Evolutionary conservation across 1,284 basidiomycete genomes (phyloP).

Genomic region (Ganoderma meredithae): DNA sequence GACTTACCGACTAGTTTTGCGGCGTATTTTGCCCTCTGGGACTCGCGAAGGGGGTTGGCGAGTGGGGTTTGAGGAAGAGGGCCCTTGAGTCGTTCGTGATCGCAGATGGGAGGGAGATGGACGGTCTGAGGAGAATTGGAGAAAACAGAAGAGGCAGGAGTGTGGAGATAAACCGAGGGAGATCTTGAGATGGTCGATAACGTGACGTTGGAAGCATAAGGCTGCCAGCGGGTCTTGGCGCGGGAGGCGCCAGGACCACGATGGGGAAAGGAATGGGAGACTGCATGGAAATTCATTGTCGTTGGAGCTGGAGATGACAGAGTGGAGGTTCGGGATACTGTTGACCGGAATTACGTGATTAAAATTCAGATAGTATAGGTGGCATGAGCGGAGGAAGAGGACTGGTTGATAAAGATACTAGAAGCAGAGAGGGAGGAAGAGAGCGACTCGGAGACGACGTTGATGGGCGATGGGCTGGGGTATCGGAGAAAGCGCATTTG

Average conservation of each 20-base stretch:
- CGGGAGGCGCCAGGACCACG: slow-evolving; percentile 72
- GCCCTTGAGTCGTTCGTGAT: slow-evolving; percentile 47
- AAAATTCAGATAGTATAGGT: slow-evolving; percentile 37
- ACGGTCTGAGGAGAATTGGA: slow-evolving; percentile 51
- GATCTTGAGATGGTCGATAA: slow-evolving; percentile 42
- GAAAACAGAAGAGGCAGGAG: slow-evolving; percentile 64
- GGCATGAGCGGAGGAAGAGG: slow-evolving; percentile 37
- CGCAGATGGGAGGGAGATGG: slow-evolving; percentile 44
- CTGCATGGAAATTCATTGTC: slow-evolving; percentile 56
- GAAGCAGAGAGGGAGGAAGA: slow-evolving; percentile 18
- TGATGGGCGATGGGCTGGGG: slow-evolving; percentile 35
- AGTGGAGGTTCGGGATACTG: slow-evolving; percentile 36
- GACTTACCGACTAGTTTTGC: slow-evolving; percentile 72
- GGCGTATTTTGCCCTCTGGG: slow-evolving; percentile 69
- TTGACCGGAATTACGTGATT: slow-evolving; percentile 25
- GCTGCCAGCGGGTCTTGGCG: slow-evolving; percentile 76
- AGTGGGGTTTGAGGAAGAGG: slow-evolving; percentile 41
- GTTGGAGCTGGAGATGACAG: slow-evolving; percentile 23
- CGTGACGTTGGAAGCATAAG: slow-evolving; percentile 56
- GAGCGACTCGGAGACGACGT: slow-evolving; percentile 13
- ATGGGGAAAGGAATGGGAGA: slow-evolving; percentile 69
- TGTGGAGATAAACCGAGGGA: slow-evolving; percentile 60
- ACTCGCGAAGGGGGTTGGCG: slow-evolving; percentile 50
- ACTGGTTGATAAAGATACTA: slow-evolving; percentile 37
- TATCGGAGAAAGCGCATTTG: slow-evolving; percentile 32